Base-by-base conservation (phyloP, 768 basidiomycete species). In the Termitomyces sp. region DNA sequence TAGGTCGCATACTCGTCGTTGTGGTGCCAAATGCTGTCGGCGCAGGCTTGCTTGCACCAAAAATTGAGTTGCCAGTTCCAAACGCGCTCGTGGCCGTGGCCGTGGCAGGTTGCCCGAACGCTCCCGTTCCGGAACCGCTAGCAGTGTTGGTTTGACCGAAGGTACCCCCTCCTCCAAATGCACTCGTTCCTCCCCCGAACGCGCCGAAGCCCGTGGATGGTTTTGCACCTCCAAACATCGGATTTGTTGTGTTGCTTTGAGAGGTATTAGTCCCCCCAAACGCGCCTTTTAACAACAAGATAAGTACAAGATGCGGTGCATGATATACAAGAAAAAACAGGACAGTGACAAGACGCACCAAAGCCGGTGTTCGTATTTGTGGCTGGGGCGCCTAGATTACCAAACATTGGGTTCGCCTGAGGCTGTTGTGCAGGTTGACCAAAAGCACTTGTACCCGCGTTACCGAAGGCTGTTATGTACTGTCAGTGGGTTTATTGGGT, bases 321-420 rank as follows among this genome's bases (percentile, higher is more conserved):
- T 35, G 62, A 46, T 32, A n/a, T 42, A 40, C 58, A 38, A 40
- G 57, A 45, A 51, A 57, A 56, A 68, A 63, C 5, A 42, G 27
- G 25, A 38, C 17, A 50, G 11, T 27, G 4, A n/a, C 27, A 62
- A 65, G 62, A 68, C 75, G 61, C 59, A 82, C 81, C 78, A 65
- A 82, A 82, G 59, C 74, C 79, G 5, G 69, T 62, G 14, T 63
- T 65, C 9, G 75, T 66, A 54, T 71, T 71, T 58, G 62, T 63
- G 44, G 71, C 62, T 16, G 75, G 62, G 53, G 72, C 69, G 25
- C 73, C 75, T 45, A 85, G 67, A 59, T 80, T 82, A 48, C 90
- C 90, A 69, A 92, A 92, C 88, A 92, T 92, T 41, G 90, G 87
- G 65, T 91, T 91, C 5, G 84, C 80, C 61, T 78, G 79, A 2